Evolutionary conservation across 768 basidiomycete genomes (phyloP).

Genomic region (Cystobasidiopsis lactophilus): DNA sequence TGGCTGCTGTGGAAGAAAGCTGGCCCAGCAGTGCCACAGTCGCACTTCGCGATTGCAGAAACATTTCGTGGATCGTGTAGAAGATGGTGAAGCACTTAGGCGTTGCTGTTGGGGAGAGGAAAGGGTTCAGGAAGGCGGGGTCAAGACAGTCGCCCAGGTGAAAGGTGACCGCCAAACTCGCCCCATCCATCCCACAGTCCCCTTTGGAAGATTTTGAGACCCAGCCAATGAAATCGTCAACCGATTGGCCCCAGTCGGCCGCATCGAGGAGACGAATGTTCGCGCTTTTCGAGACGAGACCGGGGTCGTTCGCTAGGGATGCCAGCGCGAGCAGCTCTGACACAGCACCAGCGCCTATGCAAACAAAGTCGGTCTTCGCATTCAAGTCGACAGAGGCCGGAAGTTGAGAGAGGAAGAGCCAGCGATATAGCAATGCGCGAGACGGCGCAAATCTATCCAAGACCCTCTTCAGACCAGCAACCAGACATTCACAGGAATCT

Average conservation of each 20-base stretch:
- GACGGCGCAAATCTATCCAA: conserved; percentile 15
- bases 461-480: too few species aligned
- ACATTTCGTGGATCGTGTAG: conserved; percentile 19
- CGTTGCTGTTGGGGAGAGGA: not conserved
- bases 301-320: not conserved
- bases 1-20: not conserved
- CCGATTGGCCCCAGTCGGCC: conserved; percentile 4
- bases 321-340: conserved; percentile 17
- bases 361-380: not conserved
- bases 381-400: not conserved
- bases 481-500: too few species aligned
- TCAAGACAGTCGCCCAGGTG: conserved; percentile 5
- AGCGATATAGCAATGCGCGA: conserved; percentile 14
- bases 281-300: not conserved
- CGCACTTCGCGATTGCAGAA: conserved; percentile 14
- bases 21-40: conserved; percentile 16
- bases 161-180: conserved; percentile 6
- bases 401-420: conserved; percentile 5
- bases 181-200: not conserved
- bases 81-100: conserved; percentile 14
- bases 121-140: not conserved
- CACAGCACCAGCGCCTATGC: conserved; percentile 16
- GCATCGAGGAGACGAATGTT: conserved; percentile 7
- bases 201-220: not conserved
- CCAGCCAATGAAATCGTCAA: not conserved